These are phyloP conservation scores for Cyanodermella asteris DNA, from an alignment of 2,329 filamentous ascomycete genomes.

Conservation along the genomic window DNA sequence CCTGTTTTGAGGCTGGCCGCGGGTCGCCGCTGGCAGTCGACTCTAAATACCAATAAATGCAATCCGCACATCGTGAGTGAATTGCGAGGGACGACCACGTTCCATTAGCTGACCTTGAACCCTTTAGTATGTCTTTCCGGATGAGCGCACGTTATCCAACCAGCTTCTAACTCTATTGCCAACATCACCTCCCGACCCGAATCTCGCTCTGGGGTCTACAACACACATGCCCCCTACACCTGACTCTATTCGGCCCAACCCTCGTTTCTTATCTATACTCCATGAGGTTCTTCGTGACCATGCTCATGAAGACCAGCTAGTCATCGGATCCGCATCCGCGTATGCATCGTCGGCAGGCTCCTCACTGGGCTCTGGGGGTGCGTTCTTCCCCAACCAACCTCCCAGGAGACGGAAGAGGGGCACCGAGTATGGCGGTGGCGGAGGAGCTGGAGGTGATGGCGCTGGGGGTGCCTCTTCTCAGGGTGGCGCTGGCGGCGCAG, in stretches of 20 bases:
- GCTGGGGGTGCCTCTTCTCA: conserved; percentile 33
- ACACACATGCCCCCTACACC: conserved; percentile 33
- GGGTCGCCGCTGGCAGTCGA: too few relatives aligned
- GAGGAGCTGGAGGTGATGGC: conserved; percentile 24
- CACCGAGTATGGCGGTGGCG: conserved; percentile 14
- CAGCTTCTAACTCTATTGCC: conserved; percentile 35
- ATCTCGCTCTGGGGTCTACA: conserved; percentile 33
- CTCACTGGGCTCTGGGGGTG: conserved; percentile 28
- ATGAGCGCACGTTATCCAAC: conserved; percentile 14
- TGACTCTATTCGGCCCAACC: conserved; percentile 33
- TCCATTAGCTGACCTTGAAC: too few relatives aligned
- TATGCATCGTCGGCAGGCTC: conserved; percentile 37
- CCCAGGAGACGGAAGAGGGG: conserved; percentile 11
- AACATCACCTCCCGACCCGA: conserved; percentile 28
- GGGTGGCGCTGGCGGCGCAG: conserved; percentile 34
- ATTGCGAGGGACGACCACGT: too few relatives aligned
- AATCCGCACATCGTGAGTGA: too few relatives aligned
- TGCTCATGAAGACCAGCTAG: conserved; percentile 32
- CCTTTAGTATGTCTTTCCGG: conserved; percentile 27
- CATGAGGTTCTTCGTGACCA: conserved; percentile 32
- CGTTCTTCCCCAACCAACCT: conserved; percentile 20
- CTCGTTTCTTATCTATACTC: conserved; percentile 31
- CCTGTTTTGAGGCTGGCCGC: too few relatives aligned
- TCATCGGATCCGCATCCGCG: conserved; percentile 35
- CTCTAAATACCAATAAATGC: too few relatives aligned